Evolutionary conservation across 768 basidiomycete species (phyloP), one percentile per base, ranked within the genome.

Genomic region (Lactarius vividus): DNA sequence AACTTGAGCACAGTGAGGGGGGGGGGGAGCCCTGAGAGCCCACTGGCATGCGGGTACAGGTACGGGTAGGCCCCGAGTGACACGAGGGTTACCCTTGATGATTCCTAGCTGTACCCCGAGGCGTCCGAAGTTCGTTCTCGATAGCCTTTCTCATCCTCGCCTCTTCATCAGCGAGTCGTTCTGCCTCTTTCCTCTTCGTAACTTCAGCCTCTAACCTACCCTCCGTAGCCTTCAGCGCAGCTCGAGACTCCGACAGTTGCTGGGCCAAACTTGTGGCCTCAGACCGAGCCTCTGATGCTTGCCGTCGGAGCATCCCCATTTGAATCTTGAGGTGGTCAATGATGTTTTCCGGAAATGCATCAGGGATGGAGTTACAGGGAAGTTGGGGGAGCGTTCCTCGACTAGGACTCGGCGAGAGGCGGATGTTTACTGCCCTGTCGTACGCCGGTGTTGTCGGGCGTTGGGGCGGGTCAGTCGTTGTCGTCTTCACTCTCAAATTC

Each of bases 401-500:
- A 61, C 46, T 31, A 10, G 63, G 64, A 57, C 67, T 65, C 33
- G 44, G 33, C 44, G 63, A 29, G 29, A n/a, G 44, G 16, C 37
- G 29, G 26, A 63, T 2, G 4, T n/a, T 31, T 15, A 29, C 52
- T 15, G 66, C 61, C 28, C 66, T 54, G 39, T 67, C 66, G 31
- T 68, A 66, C 33, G 69, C 67, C 1, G 67, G 66, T 53, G 67
- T 61, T 4, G 31, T 37, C 10, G 59, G 62, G 54, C 66, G 57
- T 37, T 20, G 56, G 40, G 61, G 65, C 8, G 20, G 49, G 23
- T 26, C 56, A 59, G n/a, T 53, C 57, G 10, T 39, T 23, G 54
- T 87, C 88, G 64, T 89, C 88, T 71, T 89, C 88, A 72, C 88
- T 91, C 74, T 88, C 87, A 67, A 79, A 87, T 42, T 79, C 79